A percentile compares a stretch with the other conserved stretches of the same genome.
phyloP scores from a whole-genome alignment of 495 filamentous ascomycete genomes.

The Penicillium ochrochloron region DNA sequence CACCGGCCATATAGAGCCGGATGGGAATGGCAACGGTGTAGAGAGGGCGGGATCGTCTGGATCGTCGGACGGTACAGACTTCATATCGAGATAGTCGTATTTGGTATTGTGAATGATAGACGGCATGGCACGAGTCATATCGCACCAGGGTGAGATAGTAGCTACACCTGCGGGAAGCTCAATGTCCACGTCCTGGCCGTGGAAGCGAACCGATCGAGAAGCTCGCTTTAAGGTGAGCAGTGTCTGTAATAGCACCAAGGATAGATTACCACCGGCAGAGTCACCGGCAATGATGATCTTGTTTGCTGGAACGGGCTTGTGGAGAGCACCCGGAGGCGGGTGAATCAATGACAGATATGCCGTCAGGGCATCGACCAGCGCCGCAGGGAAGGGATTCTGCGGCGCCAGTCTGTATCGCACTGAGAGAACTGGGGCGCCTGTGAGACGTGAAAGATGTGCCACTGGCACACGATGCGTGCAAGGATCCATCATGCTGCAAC shows the following conservation, averaged over 20 bases:
- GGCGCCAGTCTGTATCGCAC: conserved; percentile 90
- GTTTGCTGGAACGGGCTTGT: conserved; percentile 67
- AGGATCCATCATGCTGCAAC: conserved; percentile 69
- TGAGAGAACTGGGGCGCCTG: conserved; percentile 66
- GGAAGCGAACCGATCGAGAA: conserved; percentile 61
- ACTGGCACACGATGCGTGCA: conserved; percentile 60
- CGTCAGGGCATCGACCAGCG: conserved; percentile 79
- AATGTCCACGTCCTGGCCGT: conserved; percentile 62
- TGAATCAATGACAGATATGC: conserved; percentile 84
- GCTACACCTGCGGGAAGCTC: conserved; percentile 73
- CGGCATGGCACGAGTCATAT: conserved; percentile 74
- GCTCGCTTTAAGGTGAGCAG: conserved; percentile 70
- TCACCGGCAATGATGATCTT: conserved; percentile 86
- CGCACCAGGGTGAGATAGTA: conserved; percentile 73
- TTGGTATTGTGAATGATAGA: conserved; percentile 63
- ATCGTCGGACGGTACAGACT: conserved; percentile 32
- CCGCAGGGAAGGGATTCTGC: conserved; percentile 80
- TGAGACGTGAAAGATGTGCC: conserved; percentile 53
- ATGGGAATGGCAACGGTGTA: conserved; percentile 39
- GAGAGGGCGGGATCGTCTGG: conserved; percentile 25
- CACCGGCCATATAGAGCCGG: conserved; percentile 72
- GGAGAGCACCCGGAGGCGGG: conserved; percentile 73
- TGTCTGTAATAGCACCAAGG: conserved; percentile 71
- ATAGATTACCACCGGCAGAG: conserved; percentile 82
- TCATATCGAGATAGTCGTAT: conserved; percentile 77